Conservation (phyloP, 257 asterid genomes). For the Penstemon davidsonii region DNA sequence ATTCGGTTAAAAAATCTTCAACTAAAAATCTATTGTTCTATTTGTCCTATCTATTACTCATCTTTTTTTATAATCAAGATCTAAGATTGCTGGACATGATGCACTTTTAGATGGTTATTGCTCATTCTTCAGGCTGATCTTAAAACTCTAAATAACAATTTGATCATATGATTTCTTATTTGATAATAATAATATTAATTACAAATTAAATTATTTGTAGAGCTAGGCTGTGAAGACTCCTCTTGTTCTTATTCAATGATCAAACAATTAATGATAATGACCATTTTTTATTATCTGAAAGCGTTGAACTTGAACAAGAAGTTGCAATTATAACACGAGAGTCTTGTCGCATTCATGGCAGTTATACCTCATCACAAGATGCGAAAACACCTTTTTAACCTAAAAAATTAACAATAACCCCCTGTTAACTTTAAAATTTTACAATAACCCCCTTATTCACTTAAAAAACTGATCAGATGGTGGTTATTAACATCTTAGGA, state of each 20-base stretch:
- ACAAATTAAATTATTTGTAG: neutral
- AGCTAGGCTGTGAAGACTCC: conserved; percentile 5
- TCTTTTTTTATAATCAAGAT: neutral
- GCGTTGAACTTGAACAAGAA: too few relatives aligned
- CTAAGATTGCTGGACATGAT: neutral
- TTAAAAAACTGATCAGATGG: too few relatives aligned
- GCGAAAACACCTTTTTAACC: neutral
- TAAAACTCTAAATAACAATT: neutral
- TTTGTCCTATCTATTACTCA: too few relatives aligned
- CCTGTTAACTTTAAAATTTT: neutral
- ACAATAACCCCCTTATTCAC: too few relatives aligned
- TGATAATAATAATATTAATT: neutral
- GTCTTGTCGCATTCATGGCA: neutral
- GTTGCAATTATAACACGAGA: neutral
- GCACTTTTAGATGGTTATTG: neutral
- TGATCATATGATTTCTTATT: neutral
- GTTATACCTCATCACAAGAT: neutral
- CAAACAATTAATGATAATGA: neutral
- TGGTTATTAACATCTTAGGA: too few relatives aligned
- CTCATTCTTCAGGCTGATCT: neutral
- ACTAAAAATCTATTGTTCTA: too few relatives aligned
- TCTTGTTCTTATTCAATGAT: conserved; percentile 8
- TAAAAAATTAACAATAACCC: neutral
- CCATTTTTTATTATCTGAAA: neutral
- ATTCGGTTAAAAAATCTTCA: neutral